Conservation (phyloP, 2,329 filamentous ascomycete species). For the Arthrobotrys sinensis region DNA sequence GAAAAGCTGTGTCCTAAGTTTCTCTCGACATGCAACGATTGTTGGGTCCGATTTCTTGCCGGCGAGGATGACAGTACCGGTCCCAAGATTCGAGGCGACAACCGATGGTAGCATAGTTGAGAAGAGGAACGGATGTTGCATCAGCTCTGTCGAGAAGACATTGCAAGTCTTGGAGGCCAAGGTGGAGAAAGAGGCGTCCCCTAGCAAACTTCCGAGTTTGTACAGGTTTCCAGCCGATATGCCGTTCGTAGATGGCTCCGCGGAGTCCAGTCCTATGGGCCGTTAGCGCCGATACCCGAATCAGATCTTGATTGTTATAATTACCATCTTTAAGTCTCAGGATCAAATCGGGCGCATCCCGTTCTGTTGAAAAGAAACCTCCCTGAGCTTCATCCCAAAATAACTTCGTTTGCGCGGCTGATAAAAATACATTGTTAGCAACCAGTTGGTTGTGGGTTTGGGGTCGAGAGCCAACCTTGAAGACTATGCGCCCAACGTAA, state of each 20-base stretch:
- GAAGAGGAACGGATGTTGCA: conserved; percentile 94
- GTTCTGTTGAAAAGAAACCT: conserved; percentile 81
- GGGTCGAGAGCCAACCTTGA: conserved; percentile 74
- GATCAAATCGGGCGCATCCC: conserved; percentile 78
- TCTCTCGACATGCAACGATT: conserved; percentile 68
- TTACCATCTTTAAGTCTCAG: conserved; percentile 86
- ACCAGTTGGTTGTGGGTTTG: not conserved
- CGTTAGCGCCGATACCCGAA: conserved; percentile 20
- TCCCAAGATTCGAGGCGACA: conserved; percentile 81
- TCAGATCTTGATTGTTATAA: not conserved
- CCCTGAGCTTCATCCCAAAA: conserved; percentile 79
- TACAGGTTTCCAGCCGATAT: conserved; percentile 90
- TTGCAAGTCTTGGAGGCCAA: conserved; percentile 78
- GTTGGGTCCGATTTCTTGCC: conserved; percentile 65
- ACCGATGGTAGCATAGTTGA: conserved; percentile 83
- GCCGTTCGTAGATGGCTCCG: conserved; percentile 90
- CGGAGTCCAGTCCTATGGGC: conserved; percentile 81
- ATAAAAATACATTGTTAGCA: not conserved
- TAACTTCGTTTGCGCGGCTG: conserved; percentile 79
- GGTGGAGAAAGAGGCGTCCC: conserved; percentile 74
- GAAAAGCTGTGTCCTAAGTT: conserved; percentile 65
- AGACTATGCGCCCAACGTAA: conserved; percentile 85
- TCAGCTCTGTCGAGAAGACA: conserved; percentile 90
- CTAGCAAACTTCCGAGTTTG: conserved; percentile 79
- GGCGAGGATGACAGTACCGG: conserved; percentile 73